Conservation (phyloP, 1,284 basidiomycete species). For the Omphalotus olearius region DNA sequence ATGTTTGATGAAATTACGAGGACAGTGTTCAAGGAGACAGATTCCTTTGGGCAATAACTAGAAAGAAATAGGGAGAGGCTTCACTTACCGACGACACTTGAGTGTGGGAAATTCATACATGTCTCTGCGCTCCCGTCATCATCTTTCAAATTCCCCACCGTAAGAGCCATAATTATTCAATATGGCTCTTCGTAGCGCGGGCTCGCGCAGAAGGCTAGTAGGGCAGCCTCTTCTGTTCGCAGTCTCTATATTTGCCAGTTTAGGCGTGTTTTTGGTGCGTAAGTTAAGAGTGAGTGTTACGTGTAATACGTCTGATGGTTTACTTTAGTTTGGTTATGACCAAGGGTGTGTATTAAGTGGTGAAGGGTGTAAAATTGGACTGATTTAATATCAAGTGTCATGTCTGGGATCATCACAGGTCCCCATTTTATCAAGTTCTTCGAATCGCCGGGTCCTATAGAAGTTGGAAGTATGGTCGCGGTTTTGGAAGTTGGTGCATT, state of each 20-base stretch:
- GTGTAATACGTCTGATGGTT: constrained; percentile 6
- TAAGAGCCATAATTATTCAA: background rate
- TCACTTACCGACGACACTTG: background rate
- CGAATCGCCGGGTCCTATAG: constrained; percentile 67
- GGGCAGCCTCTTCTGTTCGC: constrained; percentile 80
- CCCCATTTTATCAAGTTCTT: constrained; percentile 87
- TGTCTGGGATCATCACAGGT: constrained; percentile 92
- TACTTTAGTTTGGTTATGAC: constrained; percentile 81
- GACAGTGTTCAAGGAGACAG: no score
- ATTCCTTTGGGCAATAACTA: no score
- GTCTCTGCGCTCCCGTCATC: constrained; percentile 2
- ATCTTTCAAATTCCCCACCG: no score
- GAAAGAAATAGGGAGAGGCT: no score
- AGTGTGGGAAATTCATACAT: background rate
- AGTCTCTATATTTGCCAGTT: constrained; percentile 78
- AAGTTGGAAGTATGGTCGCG: constrained; percentile 87
- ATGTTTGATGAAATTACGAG: no score
- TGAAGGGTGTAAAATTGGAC: background rate
- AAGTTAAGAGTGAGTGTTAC: background rate
- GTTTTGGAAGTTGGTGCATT: constrained; percentile 92
- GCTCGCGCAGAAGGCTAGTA: constrained; percentile 49
- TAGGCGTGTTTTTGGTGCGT: constrained; percentile 84
- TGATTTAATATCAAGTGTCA: constrained; percentile 47
- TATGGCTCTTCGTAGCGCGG: background rate
- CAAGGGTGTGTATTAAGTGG: constrained; percentile 62